Conservation (phyloP, 1,284 basidiomycete genomes). For the Neonothopanus nambi region DNA sequence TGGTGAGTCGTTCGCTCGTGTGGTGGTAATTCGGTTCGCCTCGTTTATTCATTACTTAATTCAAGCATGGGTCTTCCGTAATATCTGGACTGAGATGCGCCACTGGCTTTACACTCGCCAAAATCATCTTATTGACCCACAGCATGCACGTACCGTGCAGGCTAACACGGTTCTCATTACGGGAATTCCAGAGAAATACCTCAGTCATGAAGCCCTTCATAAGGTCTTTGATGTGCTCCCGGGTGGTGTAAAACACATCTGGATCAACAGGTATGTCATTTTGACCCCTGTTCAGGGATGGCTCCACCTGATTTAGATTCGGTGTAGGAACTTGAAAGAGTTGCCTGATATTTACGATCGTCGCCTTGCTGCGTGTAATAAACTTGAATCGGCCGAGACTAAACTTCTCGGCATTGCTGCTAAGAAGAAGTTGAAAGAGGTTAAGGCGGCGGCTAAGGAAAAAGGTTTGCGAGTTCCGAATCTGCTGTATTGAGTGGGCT, state of each 20-base stretch:
- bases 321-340: conserved; percentile 79
- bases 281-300: neutral
- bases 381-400: conserved; percentile 87
- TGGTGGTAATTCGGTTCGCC: too few relatives aligned
- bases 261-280: conserved; percentile 72
- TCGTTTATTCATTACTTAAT: conserved; percentile 1
- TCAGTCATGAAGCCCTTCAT: conserved; percentile 65
- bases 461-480: conserved; percentile 14
- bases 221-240: conserved; percentile 75
- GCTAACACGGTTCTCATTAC: conserved; percentile 89
- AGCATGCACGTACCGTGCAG: conserved; percentile 75
- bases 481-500: too few relatives aligned
- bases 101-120: conserved; percentile 85
- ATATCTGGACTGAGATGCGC: conserved; percentile 78
- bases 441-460: conserved; percentile 26
- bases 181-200: conserved; percentile 81
- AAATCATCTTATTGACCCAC: conserved; percentile 75
- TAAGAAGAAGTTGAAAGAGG: conserved; percentile 57
- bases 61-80: conserved; percentile 72
- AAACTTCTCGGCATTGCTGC: conserved; percentile 72
- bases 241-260: conserved; percentile 85
- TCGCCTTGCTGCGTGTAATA: conserved; percentile 69
- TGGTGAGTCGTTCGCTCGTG: conserved; percentile 52
- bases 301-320: neutral
- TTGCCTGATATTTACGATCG: conserved; percentile 84